These are phyloP conservation scores for Phytopythium vexans DNA, from an alignment of 352 stramenopile species.

Conservation along the genomic window DNA sequence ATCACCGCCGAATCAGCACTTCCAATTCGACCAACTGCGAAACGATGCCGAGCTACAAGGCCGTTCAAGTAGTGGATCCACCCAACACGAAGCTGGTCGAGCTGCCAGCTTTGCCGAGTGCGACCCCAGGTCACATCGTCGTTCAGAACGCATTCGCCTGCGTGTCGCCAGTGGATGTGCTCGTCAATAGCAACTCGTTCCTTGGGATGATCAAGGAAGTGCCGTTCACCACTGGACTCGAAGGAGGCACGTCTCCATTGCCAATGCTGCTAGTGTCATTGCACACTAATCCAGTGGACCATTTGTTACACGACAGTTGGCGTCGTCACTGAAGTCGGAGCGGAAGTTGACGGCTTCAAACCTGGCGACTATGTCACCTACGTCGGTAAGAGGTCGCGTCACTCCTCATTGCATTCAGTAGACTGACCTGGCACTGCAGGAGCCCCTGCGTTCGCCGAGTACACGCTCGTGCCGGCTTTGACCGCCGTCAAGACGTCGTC, in stretches of 20 bases:
- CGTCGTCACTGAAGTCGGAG: too few relatives aligned
- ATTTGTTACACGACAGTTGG: too few relatives aligned
- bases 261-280: too few relatives aligned
- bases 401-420: too few relatives aligned
- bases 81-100: conserved; percentile 32
- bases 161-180: conserved; percentile 9
- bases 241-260: conserved; percentile 30
- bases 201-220: conserved; percentile 48
- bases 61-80: conserved; percentile 27
- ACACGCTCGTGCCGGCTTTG: conserved; percentile 22
- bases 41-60: conserved; percentile 28
- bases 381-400: conserved; percentile 6
- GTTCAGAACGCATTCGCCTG: too few relatives aligned
- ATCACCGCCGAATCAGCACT: too few relatives aligned
- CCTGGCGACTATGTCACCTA: too few relatives aligned
- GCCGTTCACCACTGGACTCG: conserved; percentile 46
- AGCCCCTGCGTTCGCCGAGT: conserved; percentile 46
- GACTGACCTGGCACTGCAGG: too few relatives aligned
- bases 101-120: conserved; percentile 18
- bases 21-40: too few relatives aligned
- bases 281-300: too few relatives aligned
- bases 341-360: too few relatives aligned
- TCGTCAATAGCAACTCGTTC: conserved; percentile 44
- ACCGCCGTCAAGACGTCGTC: conserved; percentile 21
- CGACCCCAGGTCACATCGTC: too few relatives aligned